Percentiles rank a stretch among this genome's conserved stretches.
phyloP scores from a whole-genome alignment of 1,139 yeast genomes.

The Candida labiduridarum region DNA sequence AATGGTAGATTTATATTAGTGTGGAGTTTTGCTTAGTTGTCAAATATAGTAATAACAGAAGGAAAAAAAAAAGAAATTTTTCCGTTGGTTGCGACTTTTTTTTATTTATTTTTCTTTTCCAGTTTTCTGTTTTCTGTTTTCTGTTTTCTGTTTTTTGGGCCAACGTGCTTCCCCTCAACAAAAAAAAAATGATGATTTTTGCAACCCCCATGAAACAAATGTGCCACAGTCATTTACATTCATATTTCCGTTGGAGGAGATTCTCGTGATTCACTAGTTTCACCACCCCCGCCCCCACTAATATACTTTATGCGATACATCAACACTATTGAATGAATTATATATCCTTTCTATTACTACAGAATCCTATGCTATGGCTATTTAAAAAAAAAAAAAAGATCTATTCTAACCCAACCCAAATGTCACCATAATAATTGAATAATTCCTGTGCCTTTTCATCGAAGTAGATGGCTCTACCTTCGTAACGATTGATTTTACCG shows the following conservation, averaged over 20 bases:
- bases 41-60: not conserved
- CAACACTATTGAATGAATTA: not conserved
- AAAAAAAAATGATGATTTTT: conserved; percentile 1
- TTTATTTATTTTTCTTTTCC: not conserved
- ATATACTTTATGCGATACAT: no score
- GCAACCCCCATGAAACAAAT: not conserved
- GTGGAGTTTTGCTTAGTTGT: conserved; percentile 5
- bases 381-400: not conserved
- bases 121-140: not conserved
- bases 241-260: no score
- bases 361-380: not conserved
- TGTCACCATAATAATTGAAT: conserved; percentile 34
- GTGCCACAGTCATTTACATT: not conserved
- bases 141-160: not conserved
- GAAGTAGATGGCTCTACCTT: conserved; percentile 30
- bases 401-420: conserved; percentile 24
- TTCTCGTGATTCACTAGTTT: no score
- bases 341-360: not conserved
- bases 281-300: no score
- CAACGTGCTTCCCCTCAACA: conserved; percentile 2
- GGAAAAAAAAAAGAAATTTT: not conserved
- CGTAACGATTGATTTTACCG: conserved; percentile 27
- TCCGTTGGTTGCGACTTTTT: not conserved
- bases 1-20: not conserved
- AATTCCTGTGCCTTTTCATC: conserved; percentile 25